phyloP scores from a whole-genome alignment of 495 filamentous ascomycete species.

The Mycothermus thermophilus region DNA sequence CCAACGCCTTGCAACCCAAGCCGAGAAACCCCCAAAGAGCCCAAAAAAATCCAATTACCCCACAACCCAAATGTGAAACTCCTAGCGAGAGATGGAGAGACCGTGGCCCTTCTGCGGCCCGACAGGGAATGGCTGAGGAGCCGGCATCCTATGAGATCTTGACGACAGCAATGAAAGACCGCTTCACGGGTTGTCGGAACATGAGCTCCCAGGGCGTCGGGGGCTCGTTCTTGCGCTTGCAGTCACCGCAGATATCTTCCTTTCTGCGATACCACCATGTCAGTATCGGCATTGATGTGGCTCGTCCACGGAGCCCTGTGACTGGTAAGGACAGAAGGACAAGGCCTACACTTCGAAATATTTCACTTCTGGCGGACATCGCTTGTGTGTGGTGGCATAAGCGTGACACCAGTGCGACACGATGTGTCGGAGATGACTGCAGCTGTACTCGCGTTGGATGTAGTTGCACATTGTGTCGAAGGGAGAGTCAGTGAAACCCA shows the following conservation, averaged over 20 bases:
- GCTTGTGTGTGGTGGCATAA: slow-evolving; percentile 13
- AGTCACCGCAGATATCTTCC: slow-evolving; percentile 12
- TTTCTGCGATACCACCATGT: background rate
- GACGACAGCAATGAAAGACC: no score
- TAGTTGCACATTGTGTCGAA: slow-evolving; percentile 5
- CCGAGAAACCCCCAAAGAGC: no score
- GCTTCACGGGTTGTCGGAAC: slow-evolving; percentile 9
- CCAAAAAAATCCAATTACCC: no score
- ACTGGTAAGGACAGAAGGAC: background rate
- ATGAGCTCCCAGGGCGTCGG: slow-evolving; percentile 12
- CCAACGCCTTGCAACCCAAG: no score
- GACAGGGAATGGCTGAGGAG: no score
- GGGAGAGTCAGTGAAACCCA: background rate
- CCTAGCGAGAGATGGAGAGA: no score
- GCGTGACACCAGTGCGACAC: slow-evolving; percentile 14
- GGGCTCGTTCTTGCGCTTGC: slow-evolving; percentile 7
- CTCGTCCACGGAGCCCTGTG: background rate
- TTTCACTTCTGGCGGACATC: slow-evolving; percentile 13
- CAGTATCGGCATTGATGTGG: background rate
- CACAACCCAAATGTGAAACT: no score
- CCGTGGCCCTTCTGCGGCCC: no score
- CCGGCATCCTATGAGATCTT: no score
- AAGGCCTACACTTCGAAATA: slow-evolving; percentile 11
- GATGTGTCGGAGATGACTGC: slow-evolving; percentile 18
- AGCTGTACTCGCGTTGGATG: slow-evolving; percentile 13